Evolutionary conservation across 2,329 filamentous ascomycete species (phyloP).

Genomic region (Sordariomycetes sp.): DNA sequence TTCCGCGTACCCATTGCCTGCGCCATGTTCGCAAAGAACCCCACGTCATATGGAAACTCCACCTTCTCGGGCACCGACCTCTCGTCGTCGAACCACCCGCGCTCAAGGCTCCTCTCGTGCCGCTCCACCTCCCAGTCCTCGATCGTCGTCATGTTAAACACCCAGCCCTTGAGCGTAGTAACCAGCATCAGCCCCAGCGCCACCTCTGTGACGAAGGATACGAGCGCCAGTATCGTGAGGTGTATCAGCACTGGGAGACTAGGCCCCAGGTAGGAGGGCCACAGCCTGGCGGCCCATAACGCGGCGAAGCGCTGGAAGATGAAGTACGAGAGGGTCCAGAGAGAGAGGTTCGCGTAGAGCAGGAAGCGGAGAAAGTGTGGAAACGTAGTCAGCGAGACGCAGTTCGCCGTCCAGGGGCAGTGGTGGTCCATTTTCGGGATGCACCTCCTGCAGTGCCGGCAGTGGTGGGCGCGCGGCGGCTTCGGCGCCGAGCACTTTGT

Average conservation of each 20-base stretch:
- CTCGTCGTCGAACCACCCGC: constrained; percentile 26
- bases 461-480: constrained; percentile 70
- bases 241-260: constrained; percentile 41
- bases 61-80: constrained; percentile 38
- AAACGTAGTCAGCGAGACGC: constrained; percentile 69
- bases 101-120: constrained; percentile 41
- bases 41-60: constrained; percentile 74
- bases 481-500: constrained; percentile 63
- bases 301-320: constrained; percentile 43
- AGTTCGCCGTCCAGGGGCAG: constrained; percentile 76
- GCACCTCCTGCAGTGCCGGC: constrained; percentile 60
- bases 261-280: constrained; percentile 66
- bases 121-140: constrained; percentile 64
- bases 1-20: constrained; percentile 65
- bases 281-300: constrained; percentile 50
- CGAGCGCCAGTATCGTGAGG: constrained; percentile 45
- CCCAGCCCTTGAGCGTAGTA: constrained; percentile 46
- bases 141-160: constrained; percentile 66
- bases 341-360: constrained; percentile 50
- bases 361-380: constrained; percentile 76
- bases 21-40: constrained; percentile 58
- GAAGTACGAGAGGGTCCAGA: constrained; percentile 47
- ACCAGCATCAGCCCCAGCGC: constrained; percentile 51
- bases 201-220: constrained; percentile 45
- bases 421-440: constrained; percentile 78